phyloP scores from a whole-genome alignment of 2,329 filamentous ascomycete genomes.

The Monilinia fructigena region DNA sequence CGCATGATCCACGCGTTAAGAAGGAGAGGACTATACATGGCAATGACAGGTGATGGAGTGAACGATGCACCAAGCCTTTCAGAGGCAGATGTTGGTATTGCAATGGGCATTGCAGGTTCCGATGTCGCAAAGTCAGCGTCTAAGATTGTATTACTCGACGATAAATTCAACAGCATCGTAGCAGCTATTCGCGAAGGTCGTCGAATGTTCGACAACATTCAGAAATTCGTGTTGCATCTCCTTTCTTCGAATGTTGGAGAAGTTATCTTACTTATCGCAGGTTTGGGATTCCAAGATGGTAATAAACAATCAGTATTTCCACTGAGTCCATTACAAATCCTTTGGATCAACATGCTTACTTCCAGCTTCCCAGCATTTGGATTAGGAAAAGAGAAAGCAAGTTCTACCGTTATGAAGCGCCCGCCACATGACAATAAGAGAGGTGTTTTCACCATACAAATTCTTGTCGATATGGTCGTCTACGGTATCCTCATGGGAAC shows the following conservation, averaged over 20 bases:
- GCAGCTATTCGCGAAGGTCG: constrained; percentile 53
- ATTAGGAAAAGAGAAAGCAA: constrained; percentile 74
- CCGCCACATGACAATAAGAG: constrained; percentile 68
- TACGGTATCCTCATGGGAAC: constrained; percentile 77
- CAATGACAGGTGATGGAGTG: constrained; percentile 58
- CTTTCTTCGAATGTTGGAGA: constrained; percentile 57
- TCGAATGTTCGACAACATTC: constrained; percentile 54
- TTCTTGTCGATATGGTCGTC: constrained; percentile 75
- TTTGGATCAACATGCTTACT: constrained; percentile 65
- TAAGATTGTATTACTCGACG: constrained; percentile 54
- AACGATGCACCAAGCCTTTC: constrained; percentile 56
- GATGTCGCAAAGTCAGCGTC: constrained; percentile 64
- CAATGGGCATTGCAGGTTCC: constrained; percentile 59
- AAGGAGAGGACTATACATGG: constrained; percentile 56
- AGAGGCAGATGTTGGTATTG: constrained; percentile 55
- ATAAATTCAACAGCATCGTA: constrained; percentile 54
- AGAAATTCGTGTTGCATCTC: constrained; percentile 57
- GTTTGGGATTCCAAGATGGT: constrained; percentile 56
- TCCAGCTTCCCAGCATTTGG: constrained; percentile 78
- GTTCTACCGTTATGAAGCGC: constrained; percentile 74
- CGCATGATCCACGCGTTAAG: constrained; percentile 77
- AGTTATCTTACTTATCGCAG: constrained; percentile 56
- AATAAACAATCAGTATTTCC: constrained; percentile 56
- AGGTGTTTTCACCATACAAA: constrained; percentile 77
- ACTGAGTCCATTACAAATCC: constrained; percentile 56